Percentiles rank a stretch among this genome's conserved stretches.
phyloP scores from a whole-genome alignment of 352 stramenopile genomes.

The Phytophthora hibernalis region DNA sequence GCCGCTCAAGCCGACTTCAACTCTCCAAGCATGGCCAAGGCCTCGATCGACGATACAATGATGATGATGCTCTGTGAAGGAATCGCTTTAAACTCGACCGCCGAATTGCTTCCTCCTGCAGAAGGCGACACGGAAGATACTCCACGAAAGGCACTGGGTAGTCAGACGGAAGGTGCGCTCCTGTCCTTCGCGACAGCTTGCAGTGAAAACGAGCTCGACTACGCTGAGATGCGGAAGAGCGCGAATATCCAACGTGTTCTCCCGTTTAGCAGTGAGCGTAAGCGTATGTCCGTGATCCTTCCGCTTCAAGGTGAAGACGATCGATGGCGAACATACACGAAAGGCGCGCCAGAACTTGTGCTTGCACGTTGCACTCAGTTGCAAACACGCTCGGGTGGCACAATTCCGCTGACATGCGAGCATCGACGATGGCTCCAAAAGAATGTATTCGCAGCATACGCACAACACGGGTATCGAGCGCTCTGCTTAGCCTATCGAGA shows the following conservation, averaged over 20 bases:
- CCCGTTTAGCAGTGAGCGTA: conserved; percentile 93
- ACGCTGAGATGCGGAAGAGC: conserved; percentile 33
- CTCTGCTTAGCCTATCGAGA: conserved; percentile 71
- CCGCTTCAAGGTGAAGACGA: conserved; percentile 28
- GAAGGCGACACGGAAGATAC: conserved; percentile 5
- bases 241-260: conserved; percentile 48
- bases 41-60: conserved; percentile 9
- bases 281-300: conserved; percentile 94
- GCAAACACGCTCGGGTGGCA: conserved; percentile 27
- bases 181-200: conserved; percentile 43
- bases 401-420: conserved; percentile 3
- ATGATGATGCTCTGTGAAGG: conserved; percentile 65
- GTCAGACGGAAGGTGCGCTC: conserved; percentile 59
- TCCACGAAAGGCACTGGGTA: conserved; percentile 44
- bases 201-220: conserved; percentile 32
- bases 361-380: conserved; percentile 47
- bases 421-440: conserved; percentile 27
- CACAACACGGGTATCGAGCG: conserved; percentile 73
- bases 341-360: conserved; percentile 67
- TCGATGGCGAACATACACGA: conserved; percentile 46
- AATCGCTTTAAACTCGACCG: conserved; percentile 89
- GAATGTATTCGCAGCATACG: conserved; percentile 71
- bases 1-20: conserved; percentile 21
- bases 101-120: conserved; percentile 59
- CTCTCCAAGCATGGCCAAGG: conserved; percentile 1